These are phyloP conservation scores for Aureobasidium mangrovei DNA, from an alignment of 2,329 filamentous ascomycete species.

Conservation along the genomic window DNA sequence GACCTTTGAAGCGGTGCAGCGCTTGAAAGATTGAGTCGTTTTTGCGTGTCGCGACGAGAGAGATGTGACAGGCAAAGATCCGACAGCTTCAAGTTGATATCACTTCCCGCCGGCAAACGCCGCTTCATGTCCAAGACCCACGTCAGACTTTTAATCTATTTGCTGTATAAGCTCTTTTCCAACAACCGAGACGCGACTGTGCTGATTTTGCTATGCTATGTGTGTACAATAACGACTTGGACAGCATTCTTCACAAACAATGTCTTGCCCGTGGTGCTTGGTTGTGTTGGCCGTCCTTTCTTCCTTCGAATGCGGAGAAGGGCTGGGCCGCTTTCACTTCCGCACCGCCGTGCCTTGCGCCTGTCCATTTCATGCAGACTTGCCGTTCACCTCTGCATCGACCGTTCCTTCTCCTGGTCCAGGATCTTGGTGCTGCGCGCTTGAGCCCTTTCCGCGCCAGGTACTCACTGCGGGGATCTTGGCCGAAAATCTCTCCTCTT, in stretches of 20 bases:
- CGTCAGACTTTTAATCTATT: conserved; percentile 5
- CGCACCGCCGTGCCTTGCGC: background rate
- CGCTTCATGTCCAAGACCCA: background rate
- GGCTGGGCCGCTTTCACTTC: background rate
- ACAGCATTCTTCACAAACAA: background rate
- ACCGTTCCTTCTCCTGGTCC: conserved; percentile 5
- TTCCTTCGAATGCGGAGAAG: background rate
- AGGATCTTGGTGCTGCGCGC: conserved; percentile 66
- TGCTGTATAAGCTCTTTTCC: background rate
- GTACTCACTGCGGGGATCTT: conserved; percentile 95
- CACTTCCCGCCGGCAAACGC: background rate
- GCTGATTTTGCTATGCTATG: background rate
- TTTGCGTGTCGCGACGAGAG: background rate
- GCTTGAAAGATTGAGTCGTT: conserved; percentile 7
- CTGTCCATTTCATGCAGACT: background rate
- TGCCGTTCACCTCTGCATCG: background rate
- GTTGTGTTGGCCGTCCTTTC: background rate
- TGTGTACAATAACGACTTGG: background rate
- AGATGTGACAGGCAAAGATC: background rate
- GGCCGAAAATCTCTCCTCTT: conserved; percentile 78
- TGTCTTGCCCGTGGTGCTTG: background rate
- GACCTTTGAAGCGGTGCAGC: conserved; percentile 4
- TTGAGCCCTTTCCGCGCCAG: conserved; percentile 88
- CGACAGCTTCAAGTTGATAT: background rate
- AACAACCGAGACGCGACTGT: background rate